Base-by-base conservation (phyloP, 768 basidiomycete species). In the Rhizopogon salebrosus region DNA sequence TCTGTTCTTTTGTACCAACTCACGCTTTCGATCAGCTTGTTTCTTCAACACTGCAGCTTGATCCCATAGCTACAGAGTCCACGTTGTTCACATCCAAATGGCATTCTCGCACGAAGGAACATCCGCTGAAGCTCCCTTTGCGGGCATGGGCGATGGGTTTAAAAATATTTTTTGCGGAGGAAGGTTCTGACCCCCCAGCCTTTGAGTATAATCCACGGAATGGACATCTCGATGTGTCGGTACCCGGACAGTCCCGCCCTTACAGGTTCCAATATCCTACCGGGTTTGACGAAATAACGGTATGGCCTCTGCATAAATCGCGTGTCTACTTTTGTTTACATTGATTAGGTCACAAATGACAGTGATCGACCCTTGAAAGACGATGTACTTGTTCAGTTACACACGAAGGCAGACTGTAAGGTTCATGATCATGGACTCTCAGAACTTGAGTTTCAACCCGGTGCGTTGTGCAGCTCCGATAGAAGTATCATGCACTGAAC, bases 121-220 rank as follows among this genome's bases (percentile, higher is more conserved):
- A 13, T 22, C 49, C 23, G 1, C 23, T 53, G 14, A 53, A 26
- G 23, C 46, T 53, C n/a, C 69, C 67, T 35, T 49, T 69, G 31
- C 13, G 39, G 8, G 69, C 65, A 4, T 69, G 60, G 62, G 69
- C 56, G 48, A 52, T 70, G 4, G 67, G 67, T 35, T 53, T 51
- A 3, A 59, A 58, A 18, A 45, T 45, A 4, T 50, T 39, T 23
- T 10, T 24, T 26, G 23, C 41, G 22, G 24, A 50, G 14, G 29
- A 46, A 16, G 31, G 9, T 34, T 34, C 45, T 5, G 45, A 46
- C 1, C 45, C 45, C 14, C 31, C 45, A 22, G 14, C 22, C 31
- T 34, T 46, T 22, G 20, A 23, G 31, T 34, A 46, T 23, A 34
- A 46, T 3, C 31, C 29, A 16, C 31, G 22, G 29, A 46, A 16